Percentiles rank a stretch among this genome's conserved stretches.
phyloP scores from a whole-genome alignment of 257 asterid species.

The Solanum okadae region DNA sequence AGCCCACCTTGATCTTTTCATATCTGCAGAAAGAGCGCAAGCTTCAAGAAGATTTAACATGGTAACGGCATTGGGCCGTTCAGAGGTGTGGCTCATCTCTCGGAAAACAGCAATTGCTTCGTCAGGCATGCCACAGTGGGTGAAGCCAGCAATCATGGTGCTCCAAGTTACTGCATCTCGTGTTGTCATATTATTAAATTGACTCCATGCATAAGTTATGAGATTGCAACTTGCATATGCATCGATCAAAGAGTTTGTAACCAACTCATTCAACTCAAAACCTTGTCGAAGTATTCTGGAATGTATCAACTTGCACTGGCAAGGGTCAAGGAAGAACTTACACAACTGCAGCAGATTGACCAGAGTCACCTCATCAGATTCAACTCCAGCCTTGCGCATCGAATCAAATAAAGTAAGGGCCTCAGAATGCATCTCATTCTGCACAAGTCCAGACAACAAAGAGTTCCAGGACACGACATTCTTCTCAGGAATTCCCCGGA shows the following conservation, averaged over 20 bases:
- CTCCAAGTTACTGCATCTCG: conserved; percentile 81
- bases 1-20: conserved; percentile 52
- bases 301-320: conserved; percentile 57
- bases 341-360: conserved; percentile 63
- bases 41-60: conserved; percentile 73
- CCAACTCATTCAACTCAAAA: conserved; percentile 53
- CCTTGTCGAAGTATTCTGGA: conserved; percentile 40
- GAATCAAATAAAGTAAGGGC: conserved; percentile 43
- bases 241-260: conserved; percentile 64
- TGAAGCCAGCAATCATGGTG: conserved; percentile 85
- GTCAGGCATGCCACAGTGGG: conserved; percentile 64
- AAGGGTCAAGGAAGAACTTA: conserved; percentile 40
- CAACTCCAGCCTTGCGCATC: conserved; percentile 42
- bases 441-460: conserved; percentile 62
- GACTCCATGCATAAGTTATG: conserved; percentile 42
- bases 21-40: conserved; percentile 62
- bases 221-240: conserved; percentile 68
- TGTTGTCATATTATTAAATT: conserved; percentile 38
- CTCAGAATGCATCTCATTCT: conserved; percentile 42
- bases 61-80: conserved; percentile 41
- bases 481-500: conserved; percentile 45
- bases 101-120: conserved; percentile 55
- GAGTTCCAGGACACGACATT: conserved; percentile 79
- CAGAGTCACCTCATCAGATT: conserved; percentile 68
- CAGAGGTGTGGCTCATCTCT: conserved; percentile 34